phyloP scores from a whole-genome alignment of 164 flowering plant species.

The Stephania cephalantha region DNA sequence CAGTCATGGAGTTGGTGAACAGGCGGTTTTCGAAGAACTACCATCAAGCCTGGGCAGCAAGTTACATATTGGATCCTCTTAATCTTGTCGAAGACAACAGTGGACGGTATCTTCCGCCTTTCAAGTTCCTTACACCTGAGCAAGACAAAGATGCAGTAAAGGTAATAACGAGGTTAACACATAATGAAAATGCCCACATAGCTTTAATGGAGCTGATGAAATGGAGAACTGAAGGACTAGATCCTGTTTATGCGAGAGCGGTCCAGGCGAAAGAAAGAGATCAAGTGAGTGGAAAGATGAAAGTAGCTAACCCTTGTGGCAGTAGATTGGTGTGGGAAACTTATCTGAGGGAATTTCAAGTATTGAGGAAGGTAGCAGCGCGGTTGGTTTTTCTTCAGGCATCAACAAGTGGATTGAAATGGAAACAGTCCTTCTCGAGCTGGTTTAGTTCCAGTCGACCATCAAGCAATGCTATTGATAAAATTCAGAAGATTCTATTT shows the following conservation, averaged over 20 bases:
- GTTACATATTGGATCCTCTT: slow-evolving; percentile 54
- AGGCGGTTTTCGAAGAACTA: slow-evolving; percentile 35
- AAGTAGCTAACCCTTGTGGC: slow-evolving; percentile 51
- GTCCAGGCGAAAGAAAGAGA: slow-evolving; percentile 55
- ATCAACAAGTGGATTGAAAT: slow-evolving; percentile 19
- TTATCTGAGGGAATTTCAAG: slow-evolving; percentile 42
- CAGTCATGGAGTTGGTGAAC: slow-evolving; percentile 26
- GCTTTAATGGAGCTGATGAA: slow-evolving; percentile 71
- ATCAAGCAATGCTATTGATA: slow-evolving; percentile 33
- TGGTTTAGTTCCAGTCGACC: slow-evolving; percentile 31
- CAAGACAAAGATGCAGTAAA: slow-evolving; percentile 65
- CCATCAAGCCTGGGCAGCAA: slow-evolving; percentile 72
- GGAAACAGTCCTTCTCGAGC: slow-evolving; percentile 36
- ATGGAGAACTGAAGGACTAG: slow-evolving; percentile 68
- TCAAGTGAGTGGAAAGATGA: slow-evolving; percentile 59
- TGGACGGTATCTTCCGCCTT: slow-evolving; percentile 64
- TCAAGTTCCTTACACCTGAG: slow-evolving; percentile 46
- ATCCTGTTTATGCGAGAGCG: slow-evolving; percentile 63
- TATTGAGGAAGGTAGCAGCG: slow-evolving; percentile 22
- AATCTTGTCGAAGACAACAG: slow-evolving; percentile 42
- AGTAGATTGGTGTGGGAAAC: slow-evolving; percentile 69
- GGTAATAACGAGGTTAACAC: slow-evolving; percentile 43
- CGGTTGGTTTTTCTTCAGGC: slow-evolving; percentile 24
- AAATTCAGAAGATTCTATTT: slow-evolving; percentile 52
- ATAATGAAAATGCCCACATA: slow-evolving; percentile 52